Percentiles rank a stretch among this genome's conserved stretches.
phyloP scores from a whole-genome alignment of 495 filamentous ascomycete species.

The Xanthoparmelia taractica region DNA sequence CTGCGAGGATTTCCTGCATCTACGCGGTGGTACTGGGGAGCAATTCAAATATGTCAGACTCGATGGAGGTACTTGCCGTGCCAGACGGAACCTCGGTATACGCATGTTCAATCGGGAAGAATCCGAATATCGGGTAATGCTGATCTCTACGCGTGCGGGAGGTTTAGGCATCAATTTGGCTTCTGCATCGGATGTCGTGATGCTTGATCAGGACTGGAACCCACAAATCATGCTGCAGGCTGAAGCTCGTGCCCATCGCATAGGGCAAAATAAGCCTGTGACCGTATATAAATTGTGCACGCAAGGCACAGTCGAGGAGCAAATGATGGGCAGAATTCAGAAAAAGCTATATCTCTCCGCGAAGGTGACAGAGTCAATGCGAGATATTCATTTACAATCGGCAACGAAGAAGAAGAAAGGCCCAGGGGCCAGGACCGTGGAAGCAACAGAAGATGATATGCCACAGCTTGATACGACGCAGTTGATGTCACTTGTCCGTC shows the following conservation, averaged over 20 bases:
- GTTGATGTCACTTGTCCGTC: conserved; percentile 50
- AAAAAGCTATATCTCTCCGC: conserved; percentile 62
- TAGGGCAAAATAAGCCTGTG: conserved; percentile 52
- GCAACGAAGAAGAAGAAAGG: conserved; percentile 28
- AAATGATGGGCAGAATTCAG: conserved; percentile 54
- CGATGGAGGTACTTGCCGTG: conserved; percentile 49
- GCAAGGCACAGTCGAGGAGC: conserved; percentile 54
- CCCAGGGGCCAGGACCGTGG: conserved; percentile 19
- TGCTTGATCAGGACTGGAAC: conserved; percentile 63
- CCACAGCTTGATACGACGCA: conserved; percentile 45
- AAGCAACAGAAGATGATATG: conserved; percentile 36
- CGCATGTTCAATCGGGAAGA: conserved; percentile 47
- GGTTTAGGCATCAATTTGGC: conserved; percentile 58
- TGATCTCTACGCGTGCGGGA: conserved; percentile 58
- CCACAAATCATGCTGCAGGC: conserved; percentile 56
- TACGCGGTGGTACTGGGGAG: conserved; percentile 40
- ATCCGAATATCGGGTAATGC: conserved; percentile 49
- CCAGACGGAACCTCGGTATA: conserved; percentile 50
- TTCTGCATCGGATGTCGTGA: conserved; percentile 52
- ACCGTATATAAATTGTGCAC: conserved; percentile 53
- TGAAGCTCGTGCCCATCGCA: conserved; percentile 52
- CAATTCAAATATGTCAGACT: conserved; percentile 48
- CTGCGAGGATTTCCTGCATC: conserved; percentile 49
- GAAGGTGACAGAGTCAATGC: conserved; percentile 54
- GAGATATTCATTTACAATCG: conserved; percentile 42